These are phyloP conservation scores for Cubamyces sp. DNA, from an alignment of 768 basidiomycete genomes.

Conservation along the genomic window DNA sequence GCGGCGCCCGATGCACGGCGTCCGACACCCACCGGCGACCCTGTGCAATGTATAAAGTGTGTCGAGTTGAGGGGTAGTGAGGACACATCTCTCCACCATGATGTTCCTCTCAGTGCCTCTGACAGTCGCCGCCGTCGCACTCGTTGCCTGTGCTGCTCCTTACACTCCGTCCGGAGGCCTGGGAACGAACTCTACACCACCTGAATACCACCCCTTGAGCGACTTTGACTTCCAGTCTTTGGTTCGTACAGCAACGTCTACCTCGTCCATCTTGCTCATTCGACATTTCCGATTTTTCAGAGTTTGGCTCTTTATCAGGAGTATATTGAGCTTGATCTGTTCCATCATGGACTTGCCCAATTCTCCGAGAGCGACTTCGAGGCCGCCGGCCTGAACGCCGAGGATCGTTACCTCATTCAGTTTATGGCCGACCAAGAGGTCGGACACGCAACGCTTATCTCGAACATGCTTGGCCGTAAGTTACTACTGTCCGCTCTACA, in stretches of 20 bases:
- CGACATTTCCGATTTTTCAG: slow-evolving; percentile 27
- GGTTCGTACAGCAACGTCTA: slow-evolving; percentile 26
- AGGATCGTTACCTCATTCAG: slow-evolving; percentile 58
- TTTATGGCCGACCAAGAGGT: slow-evolving; percentile 69
- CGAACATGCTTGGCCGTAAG: slow-evolving; percentile 52
- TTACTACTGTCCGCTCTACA: slow-evolving; percentile 15
- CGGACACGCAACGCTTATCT: slow-evolving; percentile 59
- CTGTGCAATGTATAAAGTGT: not conserved
- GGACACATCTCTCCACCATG: not conserved
- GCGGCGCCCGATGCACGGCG: not conserved
- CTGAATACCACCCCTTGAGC: slow-evolving; percentile 39
- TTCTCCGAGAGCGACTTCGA: slow-evolving; percentile 63
- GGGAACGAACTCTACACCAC: slow-evolving; percentile 34
- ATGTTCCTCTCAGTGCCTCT: not conserved
- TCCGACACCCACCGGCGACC: too few species aligned
- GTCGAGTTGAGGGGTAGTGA: not conserved
- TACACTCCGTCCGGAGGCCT: slow-evolving; percentile 32
- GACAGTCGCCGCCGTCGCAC: slow-evolving; percentile 3
- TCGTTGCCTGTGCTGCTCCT: slow-evolving; percentile 13
- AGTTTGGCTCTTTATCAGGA: slow-evolving; percentile 66
- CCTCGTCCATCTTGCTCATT: not conserved
- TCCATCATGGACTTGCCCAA: slow-evolving; percentile 55
- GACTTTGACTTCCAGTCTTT: slow-evolving; percentile 58
- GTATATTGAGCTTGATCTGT: slow-evolving; percentile 63
- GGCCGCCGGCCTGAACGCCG: slow-evolving; percentile 53